Evolutionary conservation across 352 stramenopile species (phyloP).

Genomic region (Phytophthora syringae): DNA sequence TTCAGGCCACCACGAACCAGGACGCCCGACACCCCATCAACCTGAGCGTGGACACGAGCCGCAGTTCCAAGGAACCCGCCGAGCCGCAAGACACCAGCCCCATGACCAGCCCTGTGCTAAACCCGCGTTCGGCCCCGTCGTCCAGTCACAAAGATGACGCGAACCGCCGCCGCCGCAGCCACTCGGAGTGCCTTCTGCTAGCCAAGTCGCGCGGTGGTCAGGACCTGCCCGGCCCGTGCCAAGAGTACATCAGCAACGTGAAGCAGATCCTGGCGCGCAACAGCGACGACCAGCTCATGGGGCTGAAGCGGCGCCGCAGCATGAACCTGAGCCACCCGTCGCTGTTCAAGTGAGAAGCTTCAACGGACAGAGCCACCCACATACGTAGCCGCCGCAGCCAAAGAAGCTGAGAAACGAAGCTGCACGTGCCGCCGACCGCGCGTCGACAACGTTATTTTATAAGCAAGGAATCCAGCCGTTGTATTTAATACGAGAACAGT

Average conservation of each 20-base stretch:
- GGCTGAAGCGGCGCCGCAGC: constrained; percentile 60
- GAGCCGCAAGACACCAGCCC: constrained; percentile 33
- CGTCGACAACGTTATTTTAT: constrained; percentile 43
- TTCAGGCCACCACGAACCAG: constrained; percentile 30
- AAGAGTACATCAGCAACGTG: constrained; percentile 87
- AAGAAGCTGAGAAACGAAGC: background rate
- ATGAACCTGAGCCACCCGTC: constrained; percentile 67
- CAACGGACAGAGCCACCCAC: background rate
- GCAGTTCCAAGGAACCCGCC: constrained; percentile 30
- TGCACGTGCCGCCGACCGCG: constrained; percentile 17
- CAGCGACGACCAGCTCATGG: constrained; percentile 56
- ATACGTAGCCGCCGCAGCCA: background rate
- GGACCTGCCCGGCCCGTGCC: constrained; percentile 72
- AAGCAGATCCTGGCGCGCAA: constrained; percentile 81
- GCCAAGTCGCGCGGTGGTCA: constrained; percentile 60
- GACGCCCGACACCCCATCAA: constrained; percentile 32
- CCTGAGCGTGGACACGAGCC: constrained; percentile 65
- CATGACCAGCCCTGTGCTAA: constrained; percentile 20
- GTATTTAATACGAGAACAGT: constrained; percentile 48
- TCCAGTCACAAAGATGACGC: constrained; percentile 45
- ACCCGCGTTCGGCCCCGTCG: constrained; percentile 33
- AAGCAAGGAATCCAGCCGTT: constrained; percentile 37
- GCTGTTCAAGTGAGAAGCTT: constrained; percentile 45
- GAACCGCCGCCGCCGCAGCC: constrained; percentile 68
- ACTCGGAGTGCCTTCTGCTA: constrained; percentile 84